Evolutionary conservation across 108 stramenopile genomes (phyloP), one percentile per base, ranked within the genome.

Genomic region (Nannochloropsis gaditana): DNA sequence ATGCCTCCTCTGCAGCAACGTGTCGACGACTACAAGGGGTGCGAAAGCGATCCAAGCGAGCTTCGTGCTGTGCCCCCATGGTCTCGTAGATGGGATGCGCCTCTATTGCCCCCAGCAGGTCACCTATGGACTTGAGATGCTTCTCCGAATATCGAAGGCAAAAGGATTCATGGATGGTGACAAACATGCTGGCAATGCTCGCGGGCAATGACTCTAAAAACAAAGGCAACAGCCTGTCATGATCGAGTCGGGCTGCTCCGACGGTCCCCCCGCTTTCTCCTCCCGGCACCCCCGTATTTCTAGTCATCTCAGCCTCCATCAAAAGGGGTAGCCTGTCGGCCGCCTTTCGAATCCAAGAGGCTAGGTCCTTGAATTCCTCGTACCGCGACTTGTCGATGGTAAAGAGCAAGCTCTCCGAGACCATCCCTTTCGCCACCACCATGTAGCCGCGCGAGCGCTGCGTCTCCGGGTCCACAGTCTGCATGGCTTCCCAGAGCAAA

Each of bases 391-490:
- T 19, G 42, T 83, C 79, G 5, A 73, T 21, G 42, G 83, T 84
- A 45, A 87, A 87, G 11, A 87, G 42, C 1, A 83, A 80, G 31
- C 73, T 81, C 50, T 82, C 82, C 82, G 82, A 44, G 21, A 80
- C 81, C 45, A 82, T 81, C 82, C 45, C 82, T 21, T 87, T 87
- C 83, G 83, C 47, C 90, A 97, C 84, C 9, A 93, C 83, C 79
- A 96, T 90, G 92, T 92, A 99, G n/a, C 98, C 98, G 15, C 98
- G 92, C 21, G 92, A 84, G 80, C 84, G 89, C 17, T 82, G 82
- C 1, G 96, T 95, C 45, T 88, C 93, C 42, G 90, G 83, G 90
- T 97, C 96, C 2, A 92, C n/a, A 42, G 91, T 92, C 80, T 91
- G 43, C 91, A 97, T 93, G 17, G 95, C 91, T 4, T 90, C 86